Evolutionary conservation across 495 filamentous ascomycete genomes (phyloP).

Genomic region (Clohesyomyces aquaticus): DNA sequence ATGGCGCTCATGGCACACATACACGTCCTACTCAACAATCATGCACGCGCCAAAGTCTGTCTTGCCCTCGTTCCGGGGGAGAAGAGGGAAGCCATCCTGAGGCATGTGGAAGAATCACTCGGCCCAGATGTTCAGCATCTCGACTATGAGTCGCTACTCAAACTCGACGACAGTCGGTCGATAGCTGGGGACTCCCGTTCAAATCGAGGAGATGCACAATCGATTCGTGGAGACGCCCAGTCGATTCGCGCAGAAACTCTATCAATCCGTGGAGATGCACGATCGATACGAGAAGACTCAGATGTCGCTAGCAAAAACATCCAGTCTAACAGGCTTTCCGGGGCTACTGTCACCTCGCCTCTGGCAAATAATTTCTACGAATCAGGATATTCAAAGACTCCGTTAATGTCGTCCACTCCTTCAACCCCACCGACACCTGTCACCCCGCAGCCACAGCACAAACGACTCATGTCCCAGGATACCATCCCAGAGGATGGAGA

Average conservation of each 20-base stretch:
- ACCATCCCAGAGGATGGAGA: constrained; percentile 28
- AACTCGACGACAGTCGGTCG: no score
- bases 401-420: no score
- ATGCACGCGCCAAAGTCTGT: constrained; percentile 27
- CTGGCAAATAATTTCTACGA: constrained; percentile 12
- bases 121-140: constrained; percentile 26
- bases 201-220: no score
- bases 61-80: constrained; percentile 32
- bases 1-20: constrained; percentile 38
- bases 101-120: constrained; percentile 27
- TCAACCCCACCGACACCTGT: no score
- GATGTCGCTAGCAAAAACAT: constrained; percentile 24
- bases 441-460: constrained; percentile 15
- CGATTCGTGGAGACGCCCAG: constrained; percentile 19
- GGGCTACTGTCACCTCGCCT: constrained; percentile 11
- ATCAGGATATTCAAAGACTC: no score
- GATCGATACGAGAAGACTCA: constrained; percentile 3
- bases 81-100: constrained; percentile 26
- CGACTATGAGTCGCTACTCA: constrained; percentile 21
- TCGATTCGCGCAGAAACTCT: constrained; percentile 20
- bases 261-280: no score
- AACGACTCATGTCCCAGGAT: constrained; percentile 19
- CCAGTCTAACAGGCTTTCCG: constrained; percentile 20
- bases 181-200: no score
- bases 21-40: constrained; percentile 33